phyloP scores from a whole-genome alignment of 2,329 filamentous ascomycete genomes.

The Aspergillus texensis region DNA sequence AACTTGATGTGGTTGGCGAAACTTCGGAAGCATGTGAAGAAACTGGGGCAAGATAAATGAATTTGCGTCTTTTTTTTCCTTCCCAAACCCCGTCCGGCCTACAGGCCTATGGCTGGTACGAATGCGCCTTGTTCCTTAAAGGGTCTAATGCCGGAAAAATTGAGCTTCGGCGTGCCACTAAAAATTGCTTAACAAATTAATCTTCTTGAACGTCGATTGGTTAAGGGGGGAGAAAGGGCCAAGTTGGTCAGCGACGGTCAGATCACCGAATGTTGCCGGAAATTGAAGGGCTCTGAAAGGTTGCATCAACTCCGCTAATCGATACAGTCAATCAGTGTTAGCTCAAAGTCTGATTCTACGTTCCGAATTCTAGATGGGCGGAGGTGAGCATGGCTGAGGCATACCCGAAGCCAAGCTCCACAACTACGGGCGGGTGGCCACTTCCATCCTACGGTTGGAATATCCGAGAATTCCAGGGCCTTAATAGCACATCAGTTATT shows the following conservation, averaged over 20 bases:
- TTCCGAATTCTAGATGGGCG: not conserved
- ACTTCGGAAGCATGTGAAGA: constrained; percentile 12
- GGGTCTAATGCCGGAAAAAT: constrained; percentile 3
- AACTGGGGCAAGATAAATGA: constrained; percentile 8
- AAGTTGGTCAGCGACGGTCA: not conserved
- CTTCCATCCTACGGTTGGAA: not conserved
- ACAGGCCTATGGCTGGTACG: not conserved
- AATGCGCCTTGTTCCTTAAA: constrained; percentile 6
- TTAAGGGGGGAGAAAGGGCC: not conserved
- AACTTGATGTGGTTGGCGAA: not conserved
- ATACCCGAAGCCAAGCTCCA: not conserved
- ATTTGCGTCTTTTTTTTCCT: constrained; percentile 6
- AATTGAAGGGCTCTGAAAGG: constrained; percentile 1
- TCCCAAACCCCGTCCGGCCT: not conserved
- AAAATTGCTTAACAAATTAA: constrained; percentile 12
- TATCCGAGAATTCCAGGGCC: not conserved
- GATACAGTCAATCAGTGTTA: not conserved
- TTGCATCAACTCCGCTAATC: constrained; percentile 5
- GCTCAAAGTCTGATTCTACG: not conserved
- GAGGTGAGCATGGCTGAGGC: not conserved
- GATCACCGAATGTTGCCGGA: constrained; percentile 7
- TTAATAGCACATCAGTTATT: not conserved
- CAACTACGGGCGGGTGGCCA: not conserved
- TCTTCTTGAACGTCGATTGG: constrained; percentile 1
- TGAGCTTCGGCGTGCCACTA: constrained; percentile 4